phyloP scores from a whole-genome alignment of 164 flowering plant genomes.

The Litsea cubeba region DNA sequence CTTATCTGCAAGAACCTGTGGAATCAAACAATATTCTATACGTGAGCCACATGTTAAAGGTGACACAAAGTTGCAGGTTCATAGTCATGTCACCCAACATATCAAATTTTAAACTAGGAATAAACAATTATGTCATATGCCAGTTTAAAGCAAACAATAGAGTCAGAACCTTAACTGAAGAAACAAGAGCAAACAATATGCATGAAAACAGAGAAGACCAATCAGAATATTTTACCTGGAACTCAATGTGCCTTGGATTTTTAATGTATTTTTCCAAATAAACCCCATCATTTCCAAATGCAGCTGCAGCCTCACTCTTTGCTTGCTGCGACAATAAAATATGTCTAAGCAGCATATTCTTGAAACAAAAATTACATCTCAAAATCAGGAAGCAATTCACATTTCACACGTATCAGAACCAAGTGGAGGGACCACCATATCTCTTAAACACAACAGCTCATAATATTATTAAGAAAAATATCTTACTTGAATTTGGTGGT shows the following conservation, averaged over 20 bases:
- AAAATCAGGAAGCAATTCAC: neutral
- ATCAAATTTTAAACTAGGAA: no score
- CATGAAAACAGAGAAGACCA: neutral
- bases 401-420: neutral
- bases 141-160: neutral
- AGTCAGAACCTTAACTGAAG: neutral
- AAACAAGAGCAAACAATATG: no score
- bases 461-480: no score
- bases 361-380: neutral
- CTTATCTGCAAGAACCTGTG: constrained; percentile 94
- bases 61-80: no score
- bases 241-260: constrained; percentile 97
- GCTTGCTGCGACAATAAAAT: constrained; percentile 58
- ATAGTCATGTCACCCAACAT: no score
- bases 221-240: constrained; percentile 57
- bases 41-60: constrained; percentile 3
- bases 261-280: constrained; percentile 89
- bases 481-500: no score
- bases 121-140: no score
- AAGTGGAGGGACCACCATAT: no score
- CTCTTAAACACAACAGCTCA: no score
- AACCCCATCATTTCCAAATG: constrained; percentile 98
- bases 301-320: constrained; percentile 96
- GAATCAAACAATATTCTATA: constrained; percentile 2
- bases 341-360: neutral